These are phyloP conservation scores for Magnolia sinica DNA, from an alignment of 164 flowering plant genomes.

Conservation along the genomic window DNA sequence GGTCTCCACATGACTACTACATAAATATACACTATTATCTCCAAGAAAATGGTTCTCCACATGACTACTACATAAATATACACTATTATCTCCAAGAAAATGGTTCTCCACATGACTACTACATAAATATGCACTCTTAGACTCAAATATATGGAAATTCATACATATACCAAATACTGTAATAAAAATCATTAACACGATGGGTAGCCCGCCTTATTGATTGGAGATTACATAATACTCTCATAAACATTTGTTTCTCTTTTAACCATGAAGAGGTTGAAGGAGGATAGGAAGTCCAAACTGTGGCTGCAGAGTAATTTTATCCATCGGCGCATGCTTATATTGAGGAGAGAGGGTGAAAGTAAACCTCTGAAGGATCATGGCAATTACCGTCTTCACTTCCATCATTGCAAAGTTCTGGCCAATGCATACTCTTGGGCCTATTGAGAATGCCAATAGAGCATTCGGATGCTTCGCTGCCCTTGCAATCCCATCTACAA, in stretches of 20 bases:
- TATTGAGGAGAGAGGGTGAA: slow-evolving; percentile 32
- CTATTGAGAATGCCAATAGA: slow-evolving; percentile 26
- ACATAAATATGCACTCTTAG: no score
- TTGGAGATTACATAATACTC: no score
- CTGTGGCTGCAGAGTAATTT: slow-evolving; percentile 30
- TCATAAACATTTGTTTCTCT: neutral
- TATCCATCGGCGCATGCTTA: slow-evolving; percentile 27
- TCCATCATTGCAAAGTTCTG: slow-evolving; percentile 37
- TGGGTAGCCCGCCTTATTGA: no score
- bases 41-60: no score
- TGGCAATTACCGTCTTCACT: slow-evolving; percentile 27
- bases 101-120: no score
- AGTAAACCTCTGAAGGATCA: slow-evolving; percentile 34
- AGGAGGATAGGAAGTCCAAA: slow-evolving; percentile 26
- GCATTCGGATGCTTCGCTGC: slow-evolving; percentile 43
- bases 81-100: no score
- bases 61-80: no score
- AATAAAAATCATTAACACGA: no score
- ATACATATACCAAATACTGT: no score
- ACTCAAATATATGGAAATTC: no score
- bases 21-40: no score
- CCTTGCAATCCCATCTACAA: slow-evolving; percentile 27
- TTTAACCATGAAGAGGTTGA: neutral
- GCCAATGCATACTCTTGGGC: slow-evolving; percentile 37
- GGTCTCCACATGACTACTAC: no score